phyloP scores from a whole-genome alignment of 495 filamentous ascomycete genomes.

The Neurospora pannonica region DNA sequence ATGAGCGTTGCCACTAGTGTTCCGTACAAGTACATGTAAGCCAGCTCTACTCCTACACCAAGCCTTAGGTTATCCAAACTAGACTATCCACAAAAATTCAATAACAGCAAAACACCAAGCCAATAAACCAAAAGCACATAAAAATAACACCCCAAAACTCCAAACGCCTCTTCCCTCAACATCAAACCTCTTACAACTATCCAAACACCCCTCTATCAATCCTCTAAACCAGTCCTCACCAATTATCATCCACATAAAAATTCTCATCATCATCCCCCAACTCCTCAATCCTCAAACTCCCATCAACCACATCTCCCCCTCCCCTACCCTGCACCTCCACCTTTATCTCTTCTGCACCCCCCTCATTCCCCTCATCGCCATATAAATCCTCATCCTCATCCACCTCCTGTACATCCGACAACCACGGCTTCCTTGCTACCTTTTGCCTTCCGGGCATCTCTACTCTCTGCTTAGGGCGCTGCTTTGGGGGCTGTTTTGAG shows the following conservation, averaged over 20 bases:
- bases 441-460: neutral
- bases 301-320: neutral
- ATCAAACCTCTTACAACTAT: neutral
- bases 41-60: neutral
- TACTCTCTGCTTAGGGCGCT: neutral
- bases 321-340: neutral
- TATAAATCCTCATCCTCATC: neutral
- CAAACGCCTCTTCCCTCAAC: neutral
- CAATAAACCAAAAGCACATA: neutral
- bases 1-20: neutral
- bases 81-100: no score
- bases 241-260: neutral
- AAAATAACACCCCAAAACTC: neutral
- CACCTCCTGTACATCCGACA: neutral
- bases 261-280: neutral
- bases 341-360: neutral
- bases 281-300: neutral
- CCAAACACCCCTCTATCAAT: neutral
- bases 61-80: no score
- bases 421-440: neutral
- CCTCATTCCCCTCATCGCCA: neutral
- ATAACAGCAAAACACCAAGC: neutral
- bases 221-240: no score
- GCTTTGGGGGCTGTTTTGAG: no score
- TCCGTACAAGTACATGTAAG: neutral